Conservation (phyloP, 441 rosid species). For the Viola pubescens region DNA sequence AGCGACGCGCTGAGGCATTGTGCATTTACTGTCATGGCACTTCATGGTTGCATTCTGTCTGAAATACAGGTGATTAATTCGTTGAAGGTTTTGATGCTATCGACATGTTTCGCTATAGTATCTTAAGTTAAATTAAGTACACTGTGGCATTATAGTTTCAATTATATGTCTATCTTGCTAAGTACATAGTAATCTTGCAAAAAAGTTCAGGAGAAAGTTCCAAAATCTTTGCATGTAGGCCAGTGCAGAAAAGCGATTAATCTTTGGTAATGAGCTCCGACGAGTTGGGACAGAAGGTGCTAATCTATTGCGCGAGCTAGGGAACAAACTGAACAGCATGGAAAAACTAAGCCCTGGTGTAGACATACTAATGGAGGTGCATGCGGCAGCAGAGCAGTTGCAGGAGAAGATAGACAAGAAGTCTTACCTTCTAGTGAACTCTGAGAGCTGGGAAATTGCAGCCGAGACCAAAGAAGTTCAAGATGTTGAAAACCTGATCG, state of each 20-base stretch:
- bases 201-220: neutral
- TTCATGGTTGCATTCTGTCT: slow-evolving; percentile 71
- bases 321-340: slow-evolving; percentile 49
- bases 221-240: slow-evolving; percentile 29
- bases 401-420: slow-evolving; percentile 49
- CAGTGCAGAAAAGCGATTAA: slow-evolving; percentile 34
- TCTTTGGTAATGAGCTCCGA: slow-evolving; percentile 39
- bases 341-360: slow-evolving; percentile 36
- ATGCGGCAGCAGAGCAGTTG: slow-evolving; percentile 54
- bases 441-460: slow-evolving; percentile 52
- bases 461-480: slow-evolving; percentile 19
- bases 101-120: too few species aligned
- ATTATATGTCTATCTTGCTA: too few species aligned
- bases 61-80: slow-evolving; percentile 51
- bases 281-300: slow-evolving; percentile 47
- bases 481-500: slow-evolving; percentile 20
- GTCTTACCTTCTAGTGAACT: slow-evolving; percentile 50
- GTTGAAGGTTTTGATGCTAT: neutral
- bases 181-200: too few species aligned
- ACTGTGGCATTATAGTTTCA: too few species aligned
- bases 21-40: slow-evolving; percentile 76
- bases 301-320: slow-evolving; percentile 43
- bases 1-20: slow-evolving; percentile 71
- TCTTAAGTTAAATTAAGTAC: too few species aligned
- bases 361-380: slow-evolving; percentile 40